phyloP scores from a whole-genome alignment of 257 asterid species.

The Solanum ossicruentum region DNA sequence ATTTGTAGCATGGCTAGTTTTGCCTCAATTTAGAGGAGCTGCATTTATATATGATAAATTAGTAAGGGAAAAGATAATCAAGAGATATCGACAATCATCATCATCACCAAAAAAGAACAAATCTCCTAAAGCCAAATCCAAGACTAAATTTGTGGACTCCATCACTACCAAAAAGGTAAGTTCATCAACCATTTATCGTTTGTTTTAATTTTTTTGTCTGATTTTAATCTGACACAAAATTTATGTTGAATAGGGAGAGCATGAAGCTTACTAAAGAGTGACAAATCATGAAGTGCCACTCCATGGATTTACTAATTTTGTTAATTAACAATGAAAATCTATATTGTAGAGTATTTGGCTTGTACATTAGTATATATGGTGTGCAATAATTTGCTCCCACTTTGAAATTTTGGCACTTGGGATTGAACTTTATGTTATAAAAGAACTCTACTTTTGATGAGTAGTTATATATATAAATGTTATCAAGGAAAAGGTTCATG shows the following conservation, averaged over 20 bases:
- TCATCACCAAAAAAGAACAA: not conserved
- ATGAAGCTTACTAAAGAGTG: not conserved
- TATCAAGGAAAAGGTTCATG: not conserved
- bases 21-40: slow-evolving; percentile 77
- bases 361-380: not conserved
- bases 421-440: not conserved
- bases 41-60: slow-evolving; percentile 62
- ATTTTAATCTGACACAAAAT: not conserved
- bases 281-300: not conserved
- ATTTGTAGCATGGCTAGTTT: slow-evolving; percentile 65
- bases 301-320: not conserved
- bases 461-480: not conserved
- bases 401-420: not conserved
- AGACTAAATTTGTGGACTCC: slow-evolving; percentile 32
- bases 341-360: not conserved
- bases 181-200: not conserved
- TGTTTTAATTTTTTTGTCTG: not conserved
- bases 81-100: slow-evolving; percentile 25
- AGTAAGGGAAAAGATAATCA: slow-evolving; percentile 54
- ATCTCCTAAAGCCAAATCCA: slow-evolving; percentile 20
- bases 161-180: slow-evolving; percentile 33
- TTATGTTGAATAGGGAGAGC: not conserved
- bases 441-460: not conserved
- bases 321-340: not conserved
- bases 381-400: not conserved